These are phyloP conservation scores for Aspergillus ostianus DNA, from an alignment of 495 filamentous ascomycete species.

Conservation along the genomic window DNA sequence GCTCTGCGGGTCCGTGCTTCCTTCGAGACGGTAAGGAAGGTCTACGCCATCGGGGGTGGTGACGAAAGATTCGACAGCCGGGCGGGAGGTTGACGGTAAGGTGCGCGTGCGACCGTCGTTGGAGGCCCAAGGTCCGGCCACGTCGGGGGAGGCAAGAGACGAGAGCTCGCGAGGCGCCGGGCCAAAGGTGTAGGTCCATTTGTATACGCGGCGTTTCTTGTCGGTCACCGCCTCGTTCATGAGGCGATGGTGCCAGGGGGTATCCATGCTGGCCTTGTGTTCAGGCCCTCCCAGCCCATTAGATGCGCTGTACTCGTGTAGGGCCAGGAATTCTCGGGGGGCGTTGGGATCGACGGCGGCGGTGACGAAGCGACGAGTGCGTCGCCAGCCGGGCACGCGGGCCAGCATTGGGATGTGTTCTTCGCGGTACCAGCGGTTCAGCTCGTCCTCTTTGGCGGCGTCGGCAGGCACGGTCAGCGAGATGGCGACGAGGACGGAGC, in stretches of 20 bases:
- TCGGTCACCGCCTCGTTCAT: conserved; percentile 54
- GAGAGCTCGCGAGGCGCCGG: conserved; percentile 66
- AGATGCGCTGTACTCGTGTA: conserved; percentile 67
- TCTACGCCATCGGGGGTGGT: conserved; percentile 64
- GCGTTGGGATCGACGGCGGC: conserved; percentile 50
- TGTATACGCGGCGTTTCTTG: conserved; percentile 57
- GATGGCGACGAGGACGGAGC: conserved; percentile 61
- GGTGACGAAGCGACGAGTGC: conserved; percentile 63
- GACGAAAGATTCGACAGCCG: conserved; percentile 62
- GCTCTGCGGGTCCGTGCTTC: conserved; percentile 59
- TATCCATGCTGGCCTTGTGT: conserved; percentile 58
- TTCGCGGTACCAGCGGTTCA: conserved; percentile 66
- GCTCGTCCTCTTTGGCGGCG: conserved; percentile 52
- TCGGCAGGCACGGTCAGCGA: conserved; percentile 54
- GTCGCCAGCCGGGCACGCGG: conserved; percentile 73
- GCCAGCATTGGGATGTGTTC: conserved; percentile 70
- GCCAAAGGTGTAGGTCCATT: conserved; percentile 76
- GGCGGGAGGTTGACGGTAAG: conserved; percentile 45
- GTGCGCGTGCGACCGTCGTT: conserved; percentile 55
- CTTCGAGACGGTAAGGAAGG: conserved; percentile 73
- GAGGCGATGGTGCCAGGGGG: conserved; percentile 55
- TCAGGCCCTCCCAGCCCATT: conserved; percentile 65
- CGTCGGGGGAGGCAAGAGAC: conserved; percentile 37
- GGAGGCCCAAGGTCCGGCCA: conserved; percentile 46
- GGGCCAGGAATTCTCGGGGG: conserved; percentile 55